Conservation (phyloP, 805 yeast species). For the Suhomyces sp. region DNA sequence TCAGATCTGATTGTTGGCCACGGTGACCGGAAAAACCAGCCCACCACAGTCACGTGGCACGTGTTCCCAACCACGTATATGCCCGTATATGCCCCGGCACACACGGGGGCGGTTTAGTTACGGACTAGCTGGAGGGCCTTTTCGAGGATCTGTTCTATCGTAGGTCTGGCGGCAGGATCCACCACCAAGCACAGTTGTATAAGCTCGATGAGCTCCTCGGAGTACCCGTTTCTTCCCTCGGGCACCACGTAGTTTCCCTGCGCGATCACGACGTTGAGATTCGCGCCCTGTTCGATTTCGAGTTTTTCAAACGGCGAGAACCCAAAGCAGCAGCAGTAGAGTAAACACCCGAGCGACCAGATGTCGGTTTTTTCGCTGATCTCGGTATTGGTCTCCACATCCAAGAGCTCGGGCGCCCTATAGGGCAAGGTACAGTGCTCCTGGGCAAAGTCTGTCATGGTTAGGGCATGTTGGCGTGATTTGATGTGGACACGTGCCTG, state of each 20-base stretch:
- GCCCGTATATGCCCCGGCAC: neutral
- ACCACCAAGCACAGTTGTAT: slow-evolving; percentile 60
- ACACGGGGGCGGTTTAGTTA: neutral
- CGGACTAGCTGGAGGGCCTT: slow-evolving; percentile 39
- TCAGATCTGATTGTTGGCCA: neutral
- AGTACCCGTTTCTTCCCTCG: slow-evolving; percentile 44
- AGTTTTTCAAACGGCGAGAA: slow-evolving; percentile 85
- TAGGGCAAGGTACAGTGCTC: slow-evolving; percentile 85
- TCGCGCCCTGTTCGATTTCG: slow-evolving; percentile 79
- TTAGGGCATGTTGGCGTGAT: slow-evolving; percentile 67
- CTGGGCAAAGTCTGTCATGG: slow-evolving; percentile 75
- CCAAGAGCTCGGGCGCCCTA: slow-evolving; percentile 86
- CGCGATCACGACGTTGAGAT: slow-evolving; percentile 68
- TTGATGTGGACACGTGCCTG: slow-evolving; percentile 54
- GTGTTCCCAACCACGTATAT: neutral
- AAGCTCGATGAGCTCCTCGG: slow-evolving; percentile 52
- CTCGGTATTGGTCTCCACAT: slow-evolving; percentile 62
- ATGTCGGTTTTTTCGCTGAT: slow-evolving; percentile 78
- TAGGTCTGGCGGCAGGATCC: slow-evolving; percentile 62
- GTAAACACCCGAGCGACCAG: slow-evolving; percentile 88
- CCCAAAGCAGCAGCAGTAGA: slow-evolving; percentile 75
- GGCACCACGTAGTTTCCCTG: slow-evolving; percentile 66
- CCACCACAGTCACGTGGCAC: neutral
- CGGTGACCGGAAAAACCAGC: neutral
- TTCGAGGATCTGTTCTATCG: slow-evolving; percentile 55